A percentile compares a stretch with the other conserved stretches of the same genome.
Evolutionary conservation across 2,329 filamentous ascomycete genomes (phyloP).

Genomic region (Microcera coccophila): DNA sequence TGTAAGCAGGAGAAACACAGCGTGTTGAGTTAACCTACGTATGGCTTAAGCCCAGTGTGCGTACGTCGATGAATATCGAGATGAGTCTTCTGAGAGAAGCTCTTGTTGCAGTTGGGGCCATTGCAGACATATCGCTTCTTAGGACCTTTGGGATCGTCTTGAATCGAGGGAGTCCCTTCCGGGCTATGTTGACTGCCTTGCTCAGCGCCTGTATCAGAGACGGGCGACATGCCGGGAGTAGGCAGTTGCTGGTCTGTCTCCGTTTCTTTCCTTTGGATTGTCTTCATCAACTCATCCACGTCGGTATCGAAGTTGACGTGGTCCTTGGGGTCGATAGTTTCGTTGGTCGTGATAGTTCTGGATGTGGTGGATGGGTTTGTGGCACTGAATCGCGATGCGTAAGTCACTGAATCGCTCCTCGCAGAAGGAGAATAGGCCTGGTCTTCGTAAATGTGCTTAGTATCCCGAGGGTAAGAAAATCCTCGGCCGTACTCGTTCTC

Average conservation of each 20-base stretch:
- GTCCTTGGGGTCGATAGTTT: conserved; percentile 43
- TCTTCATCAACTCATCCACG: conserved; percentile 83
- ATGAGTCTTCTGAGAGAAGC: conserved; percentile 88
- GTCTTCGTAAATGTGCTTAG: conserved; percentile 30
- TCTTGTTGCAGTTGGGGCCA: conserved; percentile 70
- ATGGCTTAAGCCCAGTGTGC: conserved; percentile 88
- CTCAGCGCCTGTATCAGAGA: conserved; percentile 20
- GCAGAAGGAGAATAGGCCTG: conserved; percentile 32
- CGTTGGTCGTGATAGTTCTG: conserved; percentile 44
- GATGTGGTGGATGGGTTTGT: conserved; percentile 32
- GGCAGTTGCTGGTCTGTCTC: conserved; percentile 28
- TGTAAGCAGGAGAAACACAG: conserved; percentile 19
- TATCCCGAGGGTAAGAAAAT: conserved; percentile 24
- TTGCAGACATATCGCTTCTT: conserved; percentile 69
- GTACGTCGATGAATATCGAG: conserved; percentile 83
- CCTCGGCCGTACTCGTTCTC: conserved; percentile 22
- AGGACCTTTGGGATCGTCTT: conserved; percentile 25
- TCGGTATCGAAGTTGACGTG: conserved; percentile 71
- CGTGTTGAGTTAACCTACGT: conserved; percentile 55
- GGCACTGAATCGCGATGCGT: conserved; percentile 19
- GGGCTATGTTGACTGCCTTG: conserved; percentile 6
- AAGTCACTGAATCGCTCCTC: conserved; percentile 32
- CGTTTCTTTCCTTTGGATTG: conserved; percentile 67
- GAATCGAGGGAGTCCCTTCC: conserved; percentile 11
- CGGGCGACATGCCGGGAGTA: conserved; percentile 24